A percentile compares a stretch with the other conserved stretches of the same genome.
Evolutionary conservation across 1,284 basidiomycete genomes (phyloP).

Genomic region (Earliella scabrosa): DNA sequence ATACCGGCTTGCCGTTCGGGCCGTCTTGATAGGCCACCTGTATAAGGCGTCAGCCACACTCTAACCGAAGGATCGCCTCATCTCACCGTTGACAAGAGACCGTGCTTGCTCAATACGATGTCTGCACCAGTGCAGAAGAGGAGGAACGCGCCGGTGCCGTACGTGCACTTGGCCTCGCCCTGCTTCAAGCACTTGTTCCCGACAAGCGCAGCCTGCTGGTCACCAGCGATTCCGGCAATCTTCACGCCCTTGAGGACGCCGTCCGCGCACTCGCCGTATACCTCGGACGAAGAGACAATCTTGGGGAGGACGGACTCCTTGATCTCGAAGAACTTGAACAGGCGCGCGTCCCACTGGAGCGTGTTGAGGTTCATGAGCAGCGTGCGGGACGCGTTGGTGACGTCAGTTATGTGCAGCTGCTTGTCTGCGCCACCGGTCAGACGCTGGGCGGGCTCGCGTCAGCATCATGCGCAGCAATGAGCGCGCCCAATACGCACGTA

Average conservation of each 20-base stretch:
- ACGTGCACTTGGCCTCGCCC: conserved; percentile 94
- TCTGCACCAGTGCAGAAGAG: conserved; percentile 93
- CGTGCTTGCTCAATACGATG: conserved; percentile 85
- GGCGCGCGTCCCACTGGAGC: conserved; percentile 82
- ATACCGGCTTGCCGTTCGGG: conserved; percentile 77
- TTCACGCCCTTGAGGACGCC: conserved; percentile 80
- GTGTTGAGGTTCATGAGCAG: conserved; percentile 88
- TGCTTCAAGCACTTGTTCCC: conserved; percentile 91
- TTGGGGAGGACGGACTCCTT: conserved; percentile 81
- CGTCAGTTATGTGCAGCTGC: conserved; percentile 89
- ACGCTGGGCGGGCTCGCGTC: conserved; percentile 54
- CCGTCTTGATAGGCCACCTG: conserved; percentile 94
- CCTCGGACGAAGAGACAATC: conserved; percentile 91
- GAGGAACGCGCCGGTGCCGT: conserved; percentile 95
- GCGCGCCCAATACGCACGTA: too few species aligned
- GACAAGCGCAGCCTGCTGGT: conserved; percentile 96
- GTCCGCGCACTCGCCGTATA: conserved; percentile 80
- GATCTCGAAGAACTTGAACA: conserved; percentile 90
- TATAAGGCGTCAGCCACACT: neutral
- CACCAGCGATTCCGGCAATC: conserved; percentile 92
- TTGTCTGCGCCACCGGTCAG: conserved; percentile 75
- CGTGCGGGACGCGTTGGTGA: conserved; percentile 97
- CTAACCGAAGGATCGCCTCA: neutral
- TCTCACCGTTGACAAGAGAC: conserved; percentile 85
- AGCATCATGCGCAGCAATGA: too few species aligned